Conservation (phyloP, 2,329 filamentous ascomycete species). For the Trichophaea hybrida region DNA sequence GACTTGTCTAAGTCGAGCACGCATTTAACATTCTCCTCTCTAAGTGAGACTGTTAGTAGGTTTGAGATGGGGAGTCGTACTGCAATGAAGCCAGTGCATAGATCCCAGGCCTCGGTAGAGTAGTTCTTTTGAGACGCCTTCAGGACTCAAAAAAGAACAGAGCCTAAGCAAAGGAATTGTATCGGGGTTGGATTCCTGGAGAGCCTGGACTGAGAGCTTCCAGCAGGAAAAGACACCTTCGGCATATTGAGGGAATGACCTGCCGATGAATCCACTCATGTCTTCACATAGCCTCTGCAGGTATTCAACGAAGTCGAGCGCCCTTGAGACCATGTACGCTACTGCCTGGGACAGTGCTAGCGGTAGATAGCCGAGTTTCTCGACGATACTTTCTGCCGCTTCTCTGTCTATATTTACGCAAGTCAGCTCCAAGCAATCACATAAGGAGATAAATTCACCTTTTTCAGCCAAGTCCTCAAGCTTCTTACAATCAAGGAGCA, state of each 20-base stretch:
- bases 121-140: constrained; percentile 7
- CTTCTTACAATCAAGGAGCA: background rate
- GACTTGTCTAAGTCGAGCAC: background rate
- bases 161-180: constrained; percentile 2
- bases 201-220: constrained; percentile 6
- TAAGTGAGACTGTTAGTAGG: background rate
- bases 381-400: constrained; percentile 9
- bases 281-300: constrained; percentile 2
- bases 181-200: background rate
- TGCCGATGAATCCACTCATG: background rate
- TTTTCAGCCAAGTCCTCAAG: background rate
- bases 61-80: background rate
- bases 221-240: constrained; percentile 9
- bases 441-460: background rate
- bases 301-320: background rate
- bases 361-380: constrained; percentile 13
- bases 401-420: background rate
- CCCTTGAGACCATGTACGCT: constrained; percentile 10
- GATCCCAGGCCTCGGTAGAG: background rate
- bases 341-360: constrained; percentile 18
- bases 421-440: background rate
- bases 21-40: background rate
- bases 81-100: constrained; percentile 3
- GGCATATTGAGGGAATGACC: background rate
- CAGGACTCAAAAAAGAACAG: constrained; percentile 10